Evolutionary conservation across 257 asterid genomes (phyloP).

Genomic region (Fraxinus americana): DNA sequence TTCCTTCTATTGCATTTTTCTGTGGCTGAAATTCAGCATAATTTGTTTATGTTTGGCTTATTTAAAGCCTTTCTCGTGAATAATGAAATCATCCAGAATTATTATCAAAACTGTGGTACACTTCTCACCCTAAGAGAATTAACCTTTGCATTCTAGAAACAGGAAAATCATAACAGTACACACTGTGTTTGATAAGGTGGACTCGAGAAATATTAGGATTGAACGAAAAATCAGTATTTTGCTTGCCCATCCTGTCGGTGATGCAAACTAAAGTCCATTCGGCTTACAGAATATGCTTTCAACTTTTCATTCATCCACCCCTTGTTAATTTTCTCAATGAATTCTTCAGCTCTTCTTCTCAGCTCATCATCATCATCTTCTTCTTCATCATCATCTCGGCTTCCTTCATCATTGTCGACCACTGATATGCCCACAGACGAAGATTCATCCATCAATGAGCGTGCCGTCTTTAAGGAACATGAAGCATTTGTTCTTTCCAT

Average conservation of each 20-base stretch:
- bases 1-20: too few relatives aligned
- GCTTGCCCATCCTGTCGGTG: not conserved
- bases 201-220: not conserved
- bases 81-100: too few relatives aligned
- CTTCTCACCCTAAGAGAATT: too few relatives aligned
- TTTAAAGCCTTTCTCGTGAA: too few relatives aligned
- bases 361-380: conserved; percentile 32
- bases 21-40: too few relatives aligned
- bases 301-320: conserved; percentile 52
- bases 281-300: conserved; percentile 22
- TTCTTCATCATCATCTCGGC: not conserved
- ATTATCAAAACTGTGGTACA: too few relatives aligned
- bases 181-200: not conserved
- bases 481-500: not conserved
- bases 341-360: conserved; percentile 53
- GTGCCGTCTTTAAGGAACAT: not conserved
- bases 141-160: too few relatives aligned
- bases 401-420: conserved; percentile 13
- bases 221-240: not conserved
- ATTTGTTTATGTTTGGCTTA: too few relatives aligned
- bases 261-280: not conserved
- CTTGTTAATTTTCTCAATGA: conserved; percentile 50
- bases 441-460: not conserved
- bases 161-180: too few relatives aligned
- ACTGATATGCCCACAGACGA: conserved; percentile 20